A percentile compares a stretch with the other conserved stretches of the same genome.
Evolutionary conservation across 2,329 filamentous ascomycete genomes (phyloP).

Genomic region (Xylariaceae sp.): DNA sequence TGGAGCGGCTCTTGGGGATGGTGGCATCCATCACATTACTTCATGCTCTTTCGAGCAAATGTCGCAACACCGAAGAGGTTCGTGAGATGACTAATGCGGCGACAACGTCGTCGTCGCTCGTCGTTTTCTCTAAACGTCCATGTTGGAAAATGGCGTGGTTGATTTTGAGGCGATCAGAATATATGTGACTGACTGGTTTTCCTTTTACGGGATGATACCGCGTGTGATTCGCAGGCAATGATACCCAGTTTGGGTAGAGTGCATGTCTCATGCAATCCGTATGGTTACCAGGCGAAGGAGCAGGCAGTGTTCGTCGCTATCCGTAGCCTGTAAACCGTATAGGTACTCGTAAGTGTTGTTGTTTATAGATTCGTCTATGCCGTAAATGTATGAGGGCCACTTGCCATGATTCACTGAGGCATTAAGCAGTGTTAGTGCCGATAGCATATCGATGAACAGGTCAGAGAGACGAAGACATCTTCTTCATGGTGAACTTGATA

Average conservation of each 20-base stretch:
- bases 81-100: background rate
- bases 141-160: background rate
- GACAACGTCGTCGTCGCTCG: background rate
- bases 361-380: too few species aligned
- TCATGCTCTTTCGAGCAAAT: background rate
- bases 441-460: too few species aligned
- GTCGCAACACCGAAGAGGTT: constrained; percentile 1
- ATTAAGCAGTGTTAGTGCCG: too few species aligned
- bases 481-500: too few species aligned
- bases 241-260: background rate
- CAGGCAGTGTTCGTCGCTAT: too few species aligned
- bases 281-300: background rate
- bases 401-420: too few species aligned
- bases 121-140: too few species aligned
- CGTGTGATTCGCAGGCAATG: background rate
- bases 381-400: too few species aligned
- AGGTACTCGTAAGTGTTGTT: too few species aligned
- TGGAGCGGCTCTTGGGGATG: background rate
- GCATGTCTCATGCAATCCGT: background rate
- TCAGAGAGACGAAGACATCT: too few species aligned
- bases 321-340: too few species aligned
- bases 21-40: background rate
- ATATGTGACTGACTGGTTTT: background rate
- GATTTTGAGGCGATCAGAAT: too few species aligned
- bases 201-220: background rate